phyloP scores from a whole-genome alignment of 257 asterid species.

The Striga asiatica region DNA sequence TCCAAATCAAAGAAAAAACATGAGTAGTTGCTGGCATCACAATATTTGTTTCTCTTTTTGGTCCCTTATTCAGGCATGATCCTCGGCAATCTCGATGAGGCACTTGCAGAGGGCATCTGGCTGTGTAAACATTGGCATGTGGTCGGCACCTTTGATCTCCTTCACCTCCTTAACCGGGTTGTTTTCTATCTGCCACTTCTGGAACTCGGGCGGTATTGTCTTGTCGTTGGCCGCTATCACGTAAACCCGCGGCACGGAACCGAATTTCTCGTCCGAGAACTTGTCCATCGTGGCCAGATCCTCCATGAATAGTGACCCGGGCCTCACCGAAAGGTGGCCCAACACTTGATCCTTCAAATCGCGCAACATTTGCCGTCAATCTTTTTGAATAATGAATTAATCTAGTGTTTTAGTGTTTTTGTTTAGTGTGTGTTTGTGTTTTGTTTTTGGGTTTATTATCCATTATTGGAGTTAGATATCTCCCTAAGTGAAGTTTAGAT shows the following conservation, averaged over 20 bases:
- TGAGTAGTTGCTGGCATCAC: no score
- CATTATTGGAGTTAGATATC: no score
- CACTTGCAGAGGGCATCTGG: constrained; percentile 40
- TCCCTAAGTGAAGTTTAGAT: no score
- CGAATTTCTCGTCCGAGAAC: constrained; percentile 37
- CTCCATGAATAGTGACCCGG: constrained; percentile 53
- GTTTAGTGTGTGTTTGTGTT: no score
- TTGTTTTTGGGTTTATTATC: no score
- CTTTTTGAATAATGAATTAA: background rate
- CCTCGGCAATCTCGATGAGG: constrained; percentile 30
- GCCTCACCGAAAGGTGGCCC: constrained; percentile 35
- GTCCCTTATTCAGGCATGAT: no score
- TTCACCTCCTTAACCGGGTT: constrained; percentile 45
- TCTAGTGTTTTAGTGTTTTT: no score
- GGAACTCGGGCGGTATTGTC: constrained; percentile 36
- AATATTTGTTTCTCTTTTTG: no score
- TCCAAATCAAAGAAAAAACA: no score
- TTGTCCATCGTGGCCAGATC: constrained; percentile 29
- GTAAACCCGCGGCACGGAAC: constrained; percentile 40
- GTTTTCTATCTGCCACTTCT: constrained; percentile 44
- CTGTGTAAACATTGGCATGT: constrained; percentile 49
- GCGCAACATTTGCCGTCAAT: background rate
- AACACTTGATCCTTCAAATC: constrained; percentile 34
- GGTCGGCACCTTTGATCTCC: constrained; percentile 56
- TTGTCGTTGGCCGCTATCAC: constrained; percentile 41